A percentile compares a stretch with the other conserved stretches of the same genome.
phyloP scores from a whole-genome alignment of 495 filamentous ascomycete species.

The Amniculicola lignicola region DNA sequence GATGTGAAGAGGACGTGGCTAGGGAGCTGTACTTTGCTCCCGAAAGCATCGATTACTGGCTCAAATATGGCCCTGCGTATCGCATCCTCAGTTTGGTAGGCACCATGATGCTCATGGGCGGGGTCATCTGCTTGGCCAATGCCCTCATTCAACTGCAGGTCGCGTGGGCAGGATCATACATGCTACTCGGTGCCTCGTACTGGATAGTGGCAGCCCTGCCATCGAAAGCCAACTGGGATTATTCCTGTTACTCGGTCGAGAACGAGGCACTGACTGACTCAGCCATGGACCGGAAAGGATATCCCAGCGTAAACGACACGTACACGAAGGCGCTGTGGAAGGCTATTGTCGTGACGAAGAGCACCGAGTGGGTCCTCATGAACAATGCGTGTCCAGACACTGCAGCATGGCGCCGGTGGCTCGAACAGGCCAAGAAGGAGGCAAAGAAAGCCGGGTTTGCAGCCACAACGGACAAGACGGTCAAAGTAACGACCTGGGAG shows the following conservation, averaged over 20 bases:
- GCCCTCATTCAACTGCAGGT: constrained; percentile 43
- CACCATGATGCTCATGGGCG: constrained; percentile 50
- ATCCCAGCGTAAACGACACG: constrained; percentile 22
- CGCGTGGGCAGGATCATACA: constrained; percentile 45
- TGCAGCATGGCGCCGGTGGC: constrained; percentile 43
- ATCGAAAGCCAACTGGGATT: constrained; percentile 44
- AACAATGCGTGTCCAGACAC: constrained; percentile 43
- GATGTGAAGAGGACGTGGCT: constrained; percentile 42
- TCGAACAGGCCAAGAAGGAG: constrained; percentile 37
- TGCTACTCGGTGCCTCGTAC: constrained; percentile 47
- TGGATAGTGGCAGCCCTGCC: constrained; percentile 50
- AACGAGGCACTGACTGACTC: constrained; percentile 35
- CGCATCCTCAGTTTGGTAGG: constrained; percentile 45
- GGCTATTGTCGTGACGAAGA: constrained; percentile 43
- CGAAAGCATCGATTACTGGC: constrained; percentile 45
- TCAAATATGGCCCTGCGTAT: constrained; percentile 38
- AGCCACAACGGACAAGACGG: background rate
- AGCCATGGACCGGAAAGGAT: constrained; percentile 24
- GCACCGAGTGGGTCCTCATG: constrained; percentile 39
- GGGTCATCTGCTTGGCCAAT: constrained; percentile 48
- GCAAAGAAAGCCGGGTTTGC: constrained; percentile 1
- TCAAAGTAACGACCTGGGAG: constrained; percentile 29
- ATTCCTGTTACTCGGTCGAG: constrained; percentile 40
- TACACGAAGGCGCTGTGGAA: constrained; percentile 49
- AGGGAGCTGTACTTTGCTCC: constrained; percentile 45